phyloP scores from a whole-genome alignment of 2,329 filamentous ascomycete species.

The Fusarium zealandicum region DNA sequence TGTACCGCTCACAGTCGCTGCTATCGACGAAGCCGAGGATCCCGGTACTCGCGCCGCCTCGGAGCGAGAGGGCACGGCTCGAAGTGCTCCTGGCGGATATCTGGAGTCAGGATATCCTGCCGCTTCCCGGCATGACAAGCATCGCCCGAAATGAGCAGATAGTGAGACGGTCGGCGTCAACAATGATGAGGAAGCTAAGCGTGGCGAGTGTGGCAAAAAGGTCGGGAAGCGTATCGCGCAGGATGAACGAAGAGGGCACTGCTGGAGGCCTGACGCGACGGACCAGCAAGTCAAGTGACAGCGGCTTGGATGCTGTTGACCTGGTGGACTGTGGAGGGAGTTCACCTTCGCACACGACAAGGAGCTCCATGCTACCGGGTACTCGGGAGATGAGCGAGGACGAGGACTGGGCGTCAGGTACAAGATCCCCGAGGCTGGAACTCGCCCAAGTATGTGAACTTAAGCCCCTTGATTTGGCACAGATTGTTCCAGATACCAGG shows the following conservation, averaged over 20 bases:
- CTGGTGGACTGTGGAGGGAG: conserved; percentile 10
- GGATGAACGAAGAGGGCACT: conserved; percentile 6
- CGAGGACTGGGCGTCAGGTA: background rate
- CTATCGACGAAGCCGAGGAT: conserved; percentile 71
- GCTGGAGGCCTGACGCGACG: conserved; percentile 11
- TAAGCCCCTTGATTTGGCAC: conserved; percentile 13
- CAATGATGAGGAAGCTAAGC: conserved; percentile 87
- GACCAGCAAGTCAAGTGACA: conserved; percentile 26
- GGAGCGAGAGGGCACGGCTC: conserved; percentile 78
- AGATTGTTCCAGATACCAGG: background rate
- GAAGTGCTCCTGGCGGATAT: conserved; percentile 78
- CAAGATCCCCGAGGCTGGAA: conserved; percentile 8
- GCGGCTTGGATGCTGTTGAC: conserved; percentile 9
- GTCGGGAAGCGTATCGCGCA: conserved; percentile 61
- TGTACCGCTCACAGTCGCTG: conserved; percentile 82
- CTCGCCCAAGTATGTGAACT: conserved; percentile 10
- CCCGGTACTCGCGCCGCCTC: conserved; percentile 75
- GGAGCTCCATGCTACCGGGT: conserved; percentile 15
- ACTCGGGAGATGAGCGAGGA: conserved; percentile 12
- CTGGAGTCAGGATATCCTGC: conserved; percentile 82
- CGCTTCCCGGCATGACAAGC: conserved; percentile 81
- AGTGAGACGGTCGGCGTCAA: conserved; percentile 80
- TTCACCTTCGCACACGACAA: conserved; percentile 15
- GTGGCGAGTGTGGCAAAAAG: conserved; percentile 80
- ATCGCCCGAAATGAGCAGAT: conserved; percentile 72